phyloP scores from a whole-genome alignment of 768 basidiomycete genomes.

The Albatrellus ellisii region DNA sequence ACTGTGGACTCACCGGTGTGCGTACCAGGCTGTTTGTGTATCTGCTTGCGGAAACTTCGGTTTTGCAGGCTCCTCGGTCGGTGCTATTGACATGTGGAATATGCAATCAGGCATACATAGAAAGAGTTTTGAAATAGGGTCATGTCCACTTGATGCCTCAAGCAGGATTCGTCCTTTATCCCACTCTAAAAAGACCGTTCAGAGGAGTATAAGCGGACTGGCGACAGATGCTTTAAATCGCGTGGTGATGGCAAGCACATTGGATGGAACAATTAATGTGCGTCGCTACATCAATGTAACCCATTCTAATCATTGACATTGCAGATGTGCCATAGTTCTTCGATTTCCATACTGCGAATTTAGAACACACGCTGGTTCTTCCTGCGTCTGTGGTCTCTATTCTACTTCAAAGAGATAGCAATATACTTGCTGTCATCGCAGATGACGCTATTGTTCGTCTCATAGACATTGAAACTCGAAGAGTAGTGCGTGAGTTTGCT shows the following conservation, averaged over 20 bases:
- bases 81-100: constrained; percentile 85
- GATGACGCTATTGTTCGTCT: constrained; percentile 81
- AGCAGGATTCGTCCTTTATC: constrained; percentile 26
- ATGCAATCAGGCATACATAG: constrained; percentile 89
- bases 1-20: constrained; percentile 1
- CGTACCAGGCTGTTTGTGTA: constrained; percentile 61
- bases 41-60: constrained; percentile 96
- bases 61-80: constrained; percentile 69
- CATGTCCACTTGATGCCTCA: constrained; percentile 41
- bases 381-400: constrained; percentile 61
- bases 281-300: constrained; percentile 18
- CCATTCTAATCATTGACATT: not conserved
- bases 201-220: constrained; percentile 65
- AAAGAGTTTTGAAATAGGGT: constrained; percentile 59
- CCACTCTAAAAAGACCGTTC: constrained; percentile 25
- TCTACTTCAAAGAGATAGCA: constrained; percentile 71
- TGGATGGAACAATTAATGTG: constrained; percentile 85
- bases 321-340: constrained; percentile 57
- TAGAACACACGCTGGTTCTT: constrained; percentile 53
- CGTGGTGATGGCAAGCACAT: constrained; percentile 67
- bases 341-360: constrained; percentile 79
- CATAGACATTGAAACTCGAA: constrained; percentile 82
- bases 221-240: constrained; percentile 80
- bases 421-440: constrained; percentile 69
- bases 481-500: constrained; percentile 78